Evolutionary conservation across 2,329 filamentous ascomycete species (phyloP).

Genomic region (Pseudogymnoascus sp.): DNA sequence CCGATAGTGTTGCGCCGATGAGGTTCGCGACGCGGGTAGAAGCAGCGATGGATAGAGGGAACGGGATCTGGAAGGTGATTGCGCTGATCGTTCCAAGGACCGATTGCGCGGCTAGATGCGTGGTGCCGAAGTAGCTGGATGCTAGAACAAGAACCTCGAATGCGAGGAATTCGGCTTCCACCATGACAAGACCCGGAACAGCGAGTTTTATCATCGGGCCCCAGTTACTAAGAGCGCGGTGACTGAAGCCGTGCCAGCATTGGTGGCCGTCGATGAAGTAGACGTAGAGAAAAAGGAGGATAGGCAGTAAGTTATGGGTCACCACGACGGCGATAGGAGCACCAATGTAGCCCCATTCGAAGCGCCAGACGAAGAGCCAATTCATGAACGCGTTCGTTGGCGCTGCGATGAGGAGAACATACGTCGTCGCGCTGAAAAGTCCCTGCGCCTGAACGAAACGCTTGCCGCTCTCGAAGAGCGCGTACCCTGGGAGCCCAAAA

Average conservation of each 20-base stretch:
- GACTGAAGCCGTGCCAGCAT: slow-evolving; percentile 77
- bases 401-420: slow-evolving; percentile 67
- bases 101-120: slow-evolving; percentile 79
- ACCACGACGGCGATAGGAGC: slow-evolving; percentile 71
- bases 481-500: slow-evolving; percentile 66
- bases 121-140: slow-evolving; percentile 70
- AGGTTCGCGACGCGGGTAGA: slow-evolving; percentile 87
- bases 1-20: slow-evolving; percentile 77
- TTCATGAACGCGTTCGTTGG: slow-evolving; percentile 73
- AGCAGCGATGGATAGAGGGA: slow-evolving; percentile 80
- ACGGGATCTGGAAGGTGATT: slow-evolving; percentile 85
- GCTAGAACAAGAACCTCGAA: slow-evolving; percentile 88
- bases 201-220: slow-evolving; percentile 79
- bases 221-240: slow-evolving; percentile 66
- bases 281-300: slow-evolving; percentile 69
- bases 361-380: slow-evolving; percentile 70
- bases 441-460: slow-evolving; percentile 78
- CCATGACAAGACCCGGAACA: slow-evolving; percentile 85
- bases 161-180: slow-evolving; percentile 85
- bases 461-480: slow-evolving; percentile 69
- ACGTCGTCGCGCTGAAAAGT: slow-evolving; percentile 71
- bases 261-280: slow-evolving; percentile 62
- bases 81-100: slow-evolving; percentile 71
- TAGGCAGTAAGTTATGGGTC: slow-evolving; percentile 66
- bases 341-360: slow-evolving; percentile 65